Percentiles rank a stretch among this genome's conserved stretches.
Evolutionary conservation across 106 monocot species (phyloP).

Genomic region (Phalaenopsis aphrodite): DNA sequence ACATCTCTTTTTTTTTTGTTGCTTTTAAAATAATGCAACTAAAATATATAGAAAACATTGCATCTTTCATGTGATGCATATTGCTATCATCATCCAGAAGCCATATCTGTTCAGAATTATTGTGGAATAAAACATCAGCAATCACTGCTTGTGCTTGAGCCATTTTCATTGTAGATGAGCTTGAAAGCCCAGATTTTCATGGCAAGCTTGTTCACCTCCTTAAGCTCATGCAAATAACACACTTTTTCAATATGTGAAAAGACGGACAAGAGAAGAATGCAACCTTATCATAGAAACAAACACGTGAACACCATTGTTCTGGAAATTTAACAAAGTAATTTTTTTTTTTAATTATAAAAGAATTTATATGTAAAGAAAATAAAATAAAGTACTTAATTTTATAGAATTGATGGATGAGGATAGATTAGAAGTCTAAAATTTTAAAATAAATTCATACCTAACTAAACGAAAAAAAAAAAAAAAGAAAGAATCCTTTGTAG

Average conservation of each 20-base stretch:
- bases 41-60: background rate
- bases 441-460: background rate
- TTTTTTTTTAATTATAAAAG: background rate
- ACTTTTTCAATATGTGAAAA: background rate
- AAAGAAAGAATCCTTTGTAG: background rate
- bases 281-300: background rate
- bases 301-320: background rate
- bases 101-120: background rate
- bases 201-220: background rate
- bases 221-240: background rate
- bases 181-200: background rate
- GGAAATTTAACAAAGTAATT: background rate
- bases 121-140: background rate
- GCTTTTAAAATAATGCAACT: background rate
- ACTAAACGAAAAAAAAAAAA: background rate
- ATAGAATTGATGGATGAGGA: no score
- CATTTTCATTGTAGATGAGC: background rate
- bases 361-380: background rate
- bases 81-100: background rate
- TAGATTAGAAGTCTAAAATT: no score
- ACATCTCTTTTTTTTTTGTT: background rate
- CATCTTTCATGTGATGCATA: background rate
- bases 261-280: background rate
- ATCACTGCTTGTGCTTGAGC: background rate
- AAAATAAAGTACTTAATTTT: no score